These are phyloP conservation scores for Pyrenochaeta sp. DNA, from an alignment of 2,329 filamentous ascomycete genomes.

Conservation along the genomic window DNA sequence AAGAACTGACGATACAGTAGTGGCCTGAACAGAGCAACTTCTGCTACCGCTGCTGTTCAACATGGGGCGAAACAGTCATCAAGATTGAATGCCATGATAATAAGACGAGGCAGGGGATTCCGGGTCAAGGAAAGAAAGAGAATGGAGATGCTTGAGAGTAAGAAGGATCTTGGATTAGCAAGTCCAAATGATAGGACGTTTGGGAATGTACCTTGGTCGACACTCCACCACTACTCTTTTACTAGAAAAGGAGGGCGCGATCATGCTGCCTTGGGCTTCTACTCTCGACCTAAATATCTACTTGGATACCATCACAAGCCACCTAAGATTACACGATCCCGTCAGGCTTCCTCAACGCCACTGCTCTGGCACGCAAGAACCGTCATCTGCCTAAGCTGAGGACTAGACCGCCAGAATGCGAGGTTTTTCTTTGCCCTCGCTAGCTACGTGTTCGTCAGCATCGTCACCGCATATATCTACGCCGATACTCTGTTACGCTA, in stretches of 20 bases:
- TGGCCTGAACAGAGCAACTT: not conserved
- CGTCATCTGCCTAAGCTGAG: not conserved
- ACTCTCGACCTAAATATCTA: not conserved
- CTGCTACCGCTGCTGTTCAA: conserved; percentile 1
- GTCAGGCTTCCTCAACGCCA: not conserved
- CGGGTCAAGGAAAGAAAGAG: not conserved
- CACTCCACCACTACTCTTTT: not conserved
- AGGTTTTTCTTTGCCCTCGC: not conserved
- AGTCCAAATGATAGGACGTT: not conserved
- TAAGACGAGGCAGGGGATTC: not conserved
- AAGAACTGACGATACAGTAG: not conserved
- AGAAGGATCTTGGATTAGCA: too few relatives aligned
- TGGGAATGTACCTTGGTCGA: not conserved
- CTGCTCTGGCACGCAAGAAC: not conserved
- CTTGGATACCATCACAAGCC: not conserved
- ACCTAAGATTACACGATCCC: not conserved
- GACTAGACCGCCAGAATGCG: not conserved
- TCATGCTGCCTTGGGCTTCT: not conserved
- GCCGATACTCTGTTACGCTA: not conserved
- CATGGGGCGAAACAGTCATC: conserved; percentile 1
- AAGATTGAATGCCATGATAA: not conserved
- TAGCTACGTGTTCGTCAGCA: not conserved
- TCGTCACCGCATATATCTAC: not conserved
- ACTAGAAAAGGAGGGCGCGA: not conserved
- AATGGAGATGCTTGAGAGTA: not conserved